Percentiles rank a stretch among this genome's conserved stretches.
phyloP scores from a whole-genome alignment of 2,329 filamentous ascomycete species.

The Trichophyton simii region DNA sequence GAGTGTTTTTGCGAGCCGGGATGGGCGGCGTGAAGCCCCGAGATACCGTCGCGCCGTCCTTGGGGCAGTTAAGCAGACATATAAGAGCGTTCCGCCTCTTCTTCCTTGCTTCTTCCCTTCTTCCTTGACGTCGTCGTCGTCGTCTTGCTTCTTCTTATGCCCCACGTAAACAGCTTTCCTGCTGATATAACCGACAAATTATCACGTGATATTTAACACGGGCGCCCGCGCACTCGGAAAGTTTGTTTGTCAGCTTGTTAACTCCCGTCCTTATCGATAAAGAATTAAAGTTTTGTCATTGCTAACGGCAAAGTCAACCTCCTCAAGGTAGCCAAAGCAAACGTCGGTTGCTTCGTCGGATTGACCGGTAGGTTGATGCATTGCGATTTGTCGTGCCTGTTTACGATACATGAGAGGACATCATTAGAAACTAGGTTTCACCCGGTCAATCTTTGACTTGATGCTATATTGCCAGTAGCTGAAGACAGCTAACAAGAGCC shows the following conservation, averaged over 20 bases:
- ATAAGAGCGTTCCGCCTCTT: not conserved
- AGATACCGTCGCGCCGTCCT: not conserved
- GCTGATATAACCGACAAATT: not conserved
- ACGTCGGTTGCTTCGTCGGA: not conserved
- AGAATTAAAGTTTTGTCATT: no score
- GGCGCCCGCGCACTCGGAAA: no score
- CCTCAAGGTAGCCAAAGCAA: no score
- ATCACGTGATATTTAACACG: no score
- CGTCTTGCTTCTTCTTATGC: not conserved
- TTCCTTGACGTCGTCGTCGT: not conserved
- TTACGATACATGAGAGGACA: not conserved
- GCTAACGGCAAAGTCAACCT: no score
- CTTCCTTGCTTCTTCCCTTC: not conserved
- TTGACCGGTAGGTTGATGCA: not conserved
- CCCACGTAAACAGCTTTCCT: constrained; percentile 17
- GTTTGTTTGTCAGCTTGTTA: no score
- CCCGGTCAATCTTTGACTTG: not conserved
- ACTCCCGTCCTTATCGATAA: no score
- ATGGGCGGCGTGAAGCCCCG: not conserved
- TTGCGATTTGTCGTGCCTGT: not conserved
- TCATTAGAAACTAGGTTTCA: not conserved
- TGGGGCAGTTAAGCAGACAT: not conserved
- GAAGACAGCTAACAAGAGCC: not conserved
- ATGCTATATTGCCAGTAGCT: not conserved
- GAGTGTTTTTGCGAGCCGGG: not conserved